These are phyloP conservation scores for Fistulinella staudtii DNA, from an alignment of 1,284 basidiomycete species.

Conservation along the genomic window DNA sequence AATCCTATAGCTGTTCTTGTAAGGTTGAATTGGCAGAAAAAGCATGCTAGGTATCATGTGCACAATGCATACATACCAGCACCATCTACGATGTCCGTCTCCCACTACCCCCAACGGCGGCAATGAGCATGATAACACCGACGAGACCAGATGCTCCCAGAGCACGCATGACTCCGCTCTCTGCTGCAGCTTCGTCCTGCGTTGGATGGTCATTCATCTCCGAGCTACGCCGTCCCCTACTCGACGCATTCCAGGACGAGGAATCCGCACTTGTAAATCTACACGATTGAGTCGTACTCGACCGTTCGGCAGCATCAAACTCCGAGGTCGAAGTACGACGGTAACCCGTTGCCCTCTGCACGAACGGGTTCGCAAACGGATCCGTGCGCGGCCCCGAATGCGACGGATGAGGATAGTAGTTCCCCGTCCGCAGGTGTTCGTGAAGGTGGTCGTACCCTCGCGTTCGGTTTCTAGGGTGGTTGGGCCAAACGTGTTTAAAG, in stretches of 20 bases:
- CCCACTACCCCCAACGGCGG: constrained; percentile 13
- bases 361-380: constrained; percentile 25
- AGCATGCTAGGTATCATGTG: background rate
- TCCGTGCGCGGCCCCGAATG: constrained; percentile 10
- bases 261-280: background rate
- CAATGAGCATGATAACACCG: constrained; percentile 25
- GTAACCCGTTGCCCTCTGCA: constrained; percentile 28
- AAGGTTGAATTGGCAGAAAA: too few relatives aligned
- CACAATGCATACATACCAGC: background rate
- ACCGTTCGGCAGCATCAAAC: background rate
- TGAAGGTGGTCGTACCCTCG: constrained; percentile 10
- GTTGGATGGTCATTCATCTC: constrained; percentile 8
- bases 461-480: constrained; percentile 21
- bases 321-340: background rate
- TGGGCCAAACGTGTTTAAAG: constrained; percentile 27
- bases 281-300: background rate
- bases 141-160: constrained; percentile 30
- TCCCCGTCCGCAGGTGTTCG: constrained; percentile 7
- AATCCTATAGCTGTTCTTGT: too few relatives aligned
- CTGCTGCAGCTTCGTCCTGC: constrained; percentile 23
- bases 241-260: constrained; percentile 1
- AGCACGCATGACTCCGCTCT: constrained; percentile 25
- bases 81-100: constrained; percentile 14
- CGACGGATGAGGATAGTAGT: constrained; percentile 7
- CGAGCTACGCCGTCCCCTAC: constrained; percentile 2